Conservation (phyloP, 2,329 filamentous ascomycete species). For the Colletotrichum tabaci region DNA sequence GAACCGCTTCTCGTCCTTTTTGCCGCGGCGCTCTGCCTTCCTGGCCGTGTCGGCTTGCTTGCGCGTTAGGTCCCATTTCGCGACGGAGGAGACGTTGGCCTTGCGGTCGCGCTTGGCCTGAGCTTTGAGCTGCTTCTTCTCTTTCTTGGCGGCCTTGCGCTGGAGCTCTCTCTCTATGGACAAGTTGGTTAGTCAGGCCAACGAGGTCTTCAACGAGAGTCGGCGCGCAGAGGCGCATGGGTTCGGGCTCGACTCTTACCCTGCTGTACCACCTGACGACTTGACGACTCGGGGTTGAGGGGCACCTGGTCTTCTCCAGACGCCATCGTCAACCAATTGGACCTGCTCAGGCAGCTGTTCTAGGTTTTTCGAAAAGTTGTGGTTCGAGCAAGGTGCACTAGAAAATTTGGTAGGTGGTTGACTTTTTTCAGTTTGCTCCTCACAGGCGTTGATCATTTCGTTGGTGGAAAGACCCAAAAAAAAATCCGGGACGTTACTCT, state of each 20-base stretch:
- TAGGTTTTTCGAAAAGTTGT: not conserved
- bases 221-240: not conserved
- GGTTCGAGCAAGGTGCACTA: not conserved
- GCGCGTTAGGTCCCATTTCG: constrained; percentile 52
- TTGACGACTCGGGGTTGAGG: constrained; percentile 42
- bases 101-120: constrained; percentile 58
- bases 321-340: constrained; percentile 18
- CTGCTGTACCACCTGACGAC: constrained; percentile 19
- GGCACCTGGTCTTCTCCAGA: not conserved
- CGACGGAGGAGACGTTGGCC: constrained; percentile 49
- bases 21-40: constrained; percentile 46
- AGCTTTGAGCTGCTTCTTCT: constrained; percentile 54
- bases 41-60: constrained; percentile 52
- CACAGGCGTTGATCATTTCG: not conserved
- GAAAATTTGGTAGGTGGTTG: not conserved
- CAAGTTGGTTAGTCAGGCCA: not conserved
- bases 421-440: not conserved
- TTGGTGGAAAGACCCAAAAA: constrained; percentile 39
- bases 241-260: constrained; percentile 17
- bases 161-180: constrained; percentile 49
- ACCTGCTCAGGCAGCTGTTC: not conserved
- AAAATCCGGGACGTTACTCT: constrained; percentile 30
- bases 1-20: constrained; percentile 57
- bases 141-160: constrained; percentile 51
- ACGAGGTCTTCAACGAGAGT: not conserved